Evolutionary conservation across 2,329 filamentous ascomycete species (phyloP), one percentile per base, ranked within the genome.

Genomic region (Aspergillus tanneri): DNA sequence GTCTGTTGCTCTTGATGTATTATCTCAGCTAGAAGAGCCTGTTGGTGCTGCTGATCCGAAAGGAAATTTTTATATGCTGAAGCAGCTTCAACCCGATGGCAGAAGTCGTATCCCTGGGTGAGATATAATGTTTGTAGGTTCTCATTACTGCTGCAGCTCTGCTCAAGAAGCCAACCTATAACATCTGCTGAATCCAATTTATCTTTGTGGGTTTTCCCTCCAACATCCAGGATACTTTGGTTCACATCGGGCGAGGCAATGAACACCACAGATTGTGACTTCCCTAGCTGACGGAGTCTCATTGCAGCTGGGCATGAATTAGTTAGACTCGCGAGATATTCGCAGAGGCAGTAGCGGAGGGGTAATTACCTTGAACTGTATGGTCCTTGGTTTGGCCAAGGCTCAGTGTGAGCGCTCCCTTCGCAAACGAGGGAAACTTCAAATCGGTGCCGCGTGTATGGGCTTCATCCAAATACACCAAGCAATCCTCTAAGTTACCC

Each of bases 371-470:
- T 74, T 86, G 83, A 0, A 84, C 80, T 0, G 79, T 76, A 9
- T 80, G 74, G 45, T 85, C 83, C 49, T 86, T 85, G 0, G 79
- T 82, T 44, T 82, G 76, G 2, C 76, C 72, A 0, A 80, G 68
- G 0, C 77, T 78, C 0, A 85, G 64, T 0, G 82, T 85, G 1
- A 85, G 56, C 0, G 80, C 82, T 0, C 76, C 82, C 1, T 47
- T 53, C 0, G 78, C 75, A 1, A 59, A 2, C 0, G 58, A 21
- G 0, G 80, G 81, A 2, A 86, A 66, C 48, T 78, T 80, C 2
- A 86, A 62, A 53, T 86, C 82, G 0, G 78, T 83, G 0, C 83
- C 83, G 2, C 83, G 69, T 0, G 81, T 84, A 42, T 86, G 82
- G 0, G 78, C 79, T 56, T 84, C 77, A 44, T 84, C 81, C 4